Evolutionary conservation across 768 basidiomycete genomes (phyloP).

Genomic region (Amyloporia xantha): DNA sequence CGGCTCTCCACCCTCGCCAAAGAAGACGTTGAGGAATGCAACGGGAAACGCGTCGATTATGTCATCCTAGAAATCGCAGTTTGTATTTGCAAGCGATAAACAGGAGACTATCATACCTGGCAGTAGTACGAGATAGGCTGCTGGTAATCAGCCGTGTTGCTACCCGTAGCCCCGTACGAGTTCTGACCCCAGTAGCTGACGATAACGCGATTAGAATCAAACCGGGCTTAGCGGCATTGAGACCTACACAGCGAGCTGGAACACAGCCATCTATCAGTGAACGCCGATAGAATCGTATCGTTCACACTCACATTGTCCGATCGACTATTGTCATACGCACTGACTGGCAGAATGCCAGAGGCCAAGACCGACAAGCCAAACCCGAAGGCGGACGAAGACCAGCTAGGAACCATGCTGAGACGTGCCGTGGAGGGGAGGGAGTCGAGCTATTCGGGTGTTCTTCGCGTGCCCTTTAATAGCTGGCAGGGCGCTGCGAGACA

Average conservation of each 20-base stretch:
- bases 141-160: conserved; percentile 41
- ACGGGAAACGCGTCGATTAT: conserved; percentile 53
- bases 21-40: conserved; percentile 57
- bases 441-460: neutral
- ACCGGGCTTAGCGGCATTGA: neutral
- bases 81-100: neutral
- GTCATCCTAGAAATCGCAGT: conserved; percentile 34
- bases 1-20: conserved; percentile 49
- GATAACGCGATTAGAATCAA: neutral
- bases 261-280: neutral
- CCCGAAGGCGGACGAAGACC: conserved; percentile 8
- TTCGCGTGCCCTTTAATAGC: conserved; percentile 1
- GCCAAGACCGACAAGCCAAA: conserved; percentile 8
- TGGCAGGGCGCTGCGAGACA: neutral
- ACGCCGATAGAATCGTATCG: neutral
- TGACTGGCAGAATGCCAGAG: conserved; percentile 6
- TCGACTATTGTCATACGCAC: conserved; percentile 13
- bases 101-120: conserved; percentile 35
- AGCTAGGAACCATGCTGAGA: conserved; percentile 5
- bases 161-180: conserved; percentile 47
- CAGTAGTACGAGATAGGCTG: conserved; percentile 46
- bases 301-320: conserved; percentile 14
- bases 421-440: conserved; percentile 1
- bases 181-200: conserved; percentile 56
- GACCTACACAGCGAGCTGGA: conserved; percentile 24